A percentile compares a stretch with the other conserved stretches of the same genome.
phyloP scores from a whole-genome alignment of 2,329 filamentous ascomycete genomes.

The Fonsecaea nubica region DNA sequence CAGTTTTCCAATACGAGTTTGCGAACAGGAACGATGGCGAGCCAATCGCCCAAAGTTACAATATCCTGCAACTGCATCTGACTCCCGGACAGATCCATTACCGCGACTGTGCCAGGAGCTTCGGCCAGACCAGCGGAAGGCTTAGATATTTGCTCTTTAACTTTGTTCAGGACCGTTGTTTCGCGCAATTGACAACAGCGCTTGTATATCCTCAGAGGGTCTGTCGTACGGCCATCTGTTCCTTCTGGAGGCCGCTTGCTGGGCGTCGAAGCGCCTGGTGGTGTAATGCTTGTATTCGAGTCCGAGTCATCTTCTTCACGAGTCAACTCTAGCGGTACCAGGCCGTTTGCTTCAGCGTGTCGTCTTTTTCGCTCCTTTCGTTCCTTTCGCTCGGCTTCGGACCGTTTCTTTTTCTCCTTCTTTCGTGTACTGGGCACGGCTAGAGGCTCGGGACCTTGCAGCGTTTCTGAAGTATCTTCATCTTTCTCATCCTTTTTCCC shows the following conservation, averaged over 20 bases:
- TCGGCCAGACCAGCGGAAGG: slow-evolving; percentile 68
- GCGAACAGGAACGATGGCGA: slow-evolving; percentile 89
- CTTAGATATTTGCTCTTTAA: slow-evolving; percentile 84
- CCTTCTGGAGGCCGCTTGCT: slow-evolving; percentile 59
- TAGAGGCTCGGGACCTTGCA: slow-evolving; percentile 37
- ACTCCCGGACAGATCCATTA: slow-evolving; percentile 83
- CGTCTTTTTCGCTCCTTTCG: slow-evolving; percentile 86
- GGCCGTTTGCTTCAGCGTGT: slow-evolving; percentile 85
- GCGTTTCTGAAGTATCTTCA: slow-evolving; percentile 6
- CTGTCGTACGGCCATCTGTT: slow-evolving; percentile 78
- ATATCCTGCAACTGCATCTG: slow-evolving; percentile 83
- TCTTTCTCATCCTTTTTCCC: slow-evolving; percentile 43
- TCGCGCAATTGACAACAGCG: slow-evolving; percentile 93
- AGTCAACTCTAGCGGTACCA: slow-evolving; percentile 81
- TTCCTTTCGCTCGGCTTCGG: slow-evolving; percentile 89
- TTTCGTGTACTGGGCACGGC: slow-evolving; percentile 68
- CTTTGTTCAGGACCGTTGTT: slow-evolving; percentile 87
- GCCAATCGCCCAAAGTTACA: slow-evolving; percentile 86
- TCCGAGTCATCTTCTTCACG: slow-evolving; percentile 69
- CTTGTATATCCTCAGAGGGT: slow-evolving; percentile 90
- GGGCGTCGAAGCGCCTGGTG: slow-evolving; percentile 43
- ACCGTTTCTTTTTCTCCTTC: slow-evolving; percentile 95
- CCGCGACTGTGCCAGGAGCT: slow-evolving; percentile 76
- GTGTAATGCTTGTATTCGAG: slow-evolving; percentile 49
- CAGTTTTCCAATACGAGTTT: slow-evolving; percentile 87